Evolutionary conservation across 306 rosid species (phyloP).

Genomic region (Corylus avellana): DNA sequence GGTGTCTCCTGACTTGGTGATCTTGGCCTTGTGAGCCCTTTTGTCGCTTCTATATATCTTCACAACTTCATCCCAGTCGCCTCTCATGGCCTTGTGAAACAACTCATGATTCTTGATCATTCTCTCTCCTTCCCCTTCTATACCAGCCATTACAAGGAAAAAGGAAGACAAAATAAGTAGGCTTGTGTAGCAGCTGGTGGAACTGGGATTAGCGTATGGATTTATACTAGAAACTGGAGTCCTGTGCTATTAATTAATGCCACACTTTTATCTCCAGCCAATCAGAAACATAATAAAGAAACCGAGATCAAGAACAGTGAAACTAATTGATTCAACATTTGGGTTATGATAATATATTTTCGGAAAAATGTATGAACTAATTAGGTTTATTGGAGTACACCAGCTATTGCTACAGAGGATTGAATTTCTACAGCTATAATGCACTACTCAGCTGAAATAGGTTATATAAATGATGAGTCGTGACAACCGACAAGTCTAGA

Average conservation of each 20-base stretch:
- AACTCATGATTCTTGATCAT: background rate
- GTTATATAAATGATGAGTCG: too few relatives aligned
- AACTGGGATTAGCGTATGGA: background rate
- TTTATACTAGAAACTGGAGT: background rate
- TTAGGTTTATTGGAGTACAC: too few relatives aligned
- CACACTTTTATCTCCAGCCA: background rate
- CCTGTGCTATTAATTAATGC: background rate
- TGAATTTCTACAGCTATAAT: too few relatives aligned
- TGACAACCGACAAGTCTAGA: background rate
- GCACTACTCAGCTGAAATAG: too few relatives aligned
- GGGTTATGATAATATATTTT: too few relatives aligned
- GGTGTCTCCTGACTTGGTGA: slow-evolving; percentile 14
- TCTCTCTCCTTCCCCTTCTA: too few relatives aligned
- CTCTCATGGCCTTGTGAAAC: slow-evolving; percentile 29
- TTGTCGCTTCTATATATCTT: background rate
- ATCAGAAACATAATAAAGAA: background rate
- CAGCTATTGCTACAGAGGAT: too few relatives aligned
- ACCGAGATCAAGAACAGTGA: too few relatives aligned
- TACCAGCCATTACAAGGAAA: background rate
- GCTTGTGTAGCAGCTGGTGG: background rate
- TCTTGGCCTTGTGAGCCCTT: slow-evolving; percentile 24
- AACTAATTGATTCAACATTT: too few relatives aligned
- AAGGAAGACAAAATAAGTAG: too few relatives aligned
- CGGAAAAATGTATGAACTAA: too few relatives aligned
- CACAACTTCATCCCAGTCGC: slow-evolving; percentile 36